Evolutionary conservation across 1,284 basidiomycete genomes (phyloP), one percentile per base, ranked within the genome.

Genomic region (Ceratobasidium sp.): DNA sequence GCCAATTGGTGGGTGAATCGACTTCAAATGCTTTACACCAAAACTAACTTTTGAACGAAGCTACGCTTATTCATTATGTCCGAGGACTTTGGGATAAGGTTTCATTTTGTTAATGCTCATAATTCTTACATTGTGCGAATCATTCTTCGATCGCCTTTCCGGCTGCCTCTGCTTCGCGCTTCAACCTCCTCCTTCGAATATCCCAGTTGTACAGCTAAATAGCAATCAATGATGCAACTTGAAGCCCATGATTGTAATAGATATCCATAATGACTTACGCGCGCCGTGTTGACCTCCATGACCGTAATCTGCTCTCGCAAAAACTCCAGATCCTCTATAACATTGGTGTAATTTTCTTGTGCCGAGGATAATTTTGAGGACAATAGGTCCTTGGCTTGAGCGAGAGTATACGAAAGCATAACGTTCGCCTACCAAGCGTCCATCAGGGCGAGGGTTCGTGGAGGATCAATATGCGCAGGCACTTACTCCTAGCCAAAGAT

Each of bases 271-370:
- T 22, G 12, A 65, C 62, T 27, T 65, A 98, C 91, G 40, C 96
- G 84, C 7, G 96, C 96, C 29, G 93, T 96, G 78, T 98, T 98
- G 71, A 99, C 96, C 78, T 99, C 96, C 92, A 98, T 98, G 15
- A 97, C 87, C 3, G 96, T 99, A 64, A 96, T 86, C 79, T 99
- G 96, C 77, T 99, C 96, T 67, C 95, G 84, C 71, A 99, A 80
- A 78, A 94, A 99, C 76, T 95, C 95, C 32, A 98, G 83, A 77
- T 99, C 97, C 76, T 95, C 93, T 60, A 90, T 83, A 0, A 91
- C 88, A 75, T 89, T 87, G 34, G 82, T 77, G 47, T 96, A 81
- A 71, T 83, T 88, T 38, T 82, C 82, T 76, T 93, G 85, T 0
- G 96, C 95, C 0, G 85, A 82, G 0, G 82, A 77, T n/a, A 96